Conservation (phyloP, 2,329 filamentous ascomycete species). For the Pseudogymnoascus verrucosus region DNA sequence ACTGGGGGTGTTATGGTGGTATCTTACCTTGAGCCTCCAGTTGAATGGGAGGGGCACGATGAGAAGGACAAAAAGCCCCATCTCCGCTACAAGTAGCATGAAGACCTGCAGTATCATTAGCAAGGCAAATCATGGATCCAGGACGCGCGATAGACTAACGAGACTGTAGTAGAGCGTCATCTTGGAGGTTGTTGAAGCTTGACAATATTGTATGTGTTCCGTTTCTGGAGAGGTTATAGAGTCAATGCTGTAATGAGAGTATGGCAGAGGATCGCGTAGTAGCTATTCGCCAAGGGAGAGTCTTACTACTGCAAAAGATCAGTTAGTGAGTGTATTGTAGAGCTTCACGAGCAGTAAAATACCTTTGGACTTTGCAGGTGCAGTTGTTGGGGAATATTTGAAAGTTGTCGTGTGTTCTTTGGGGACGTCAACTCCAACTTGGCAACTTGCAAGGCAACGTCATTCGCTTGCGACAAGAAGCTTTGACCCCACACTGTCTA, state of each 20-base stretch:
- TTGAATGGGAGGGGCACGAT: constrained; percentile 84
- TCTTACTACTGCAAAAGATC: background rate
- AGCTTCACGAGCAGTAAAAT: background rate
- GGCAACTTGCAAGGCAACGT: constrained; percentile 8
- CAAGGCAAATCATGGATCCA: background rate
- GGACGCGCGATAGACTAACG: constrained; percentile 28
- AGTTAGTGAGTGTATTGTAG: background rate
- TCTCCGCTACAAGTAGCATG: constrained; percentile 72
- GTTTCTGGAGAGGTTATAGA: constrained; percentile 1
- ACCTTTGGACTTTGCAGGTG: background rate
- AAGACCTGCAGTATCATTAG: constrained; percentile 55
- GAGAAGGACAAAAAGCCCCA: constrained; percentile 70
- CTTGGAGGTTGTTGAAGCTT: constrained; percentile 21
- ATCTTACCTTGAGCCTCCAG: constrained; percentile 63
- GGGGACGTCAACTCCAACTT: constrained; percentile 3
- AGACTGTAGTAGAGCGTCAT: constrained; percentile 46
- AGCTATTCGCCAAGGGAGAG: background rate
- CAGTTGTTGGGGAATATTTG: background rate
- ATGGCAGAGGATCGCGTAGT: background rate
- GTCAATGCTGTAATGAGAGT: constrained; percentile 7
- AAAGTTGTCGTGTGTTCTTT: constrained; percentile 7
- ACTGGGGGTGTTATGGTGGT: background rate
- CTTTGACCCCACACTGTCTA: constrained; percentile 13
- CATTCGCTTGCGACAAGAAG: constrained; percentile 6
- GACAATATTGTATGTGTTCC: constrained; percentile 1